Base-by-base conservation (phyloP, 257 asterid species). In the Jacaranda copaia region DNA sequence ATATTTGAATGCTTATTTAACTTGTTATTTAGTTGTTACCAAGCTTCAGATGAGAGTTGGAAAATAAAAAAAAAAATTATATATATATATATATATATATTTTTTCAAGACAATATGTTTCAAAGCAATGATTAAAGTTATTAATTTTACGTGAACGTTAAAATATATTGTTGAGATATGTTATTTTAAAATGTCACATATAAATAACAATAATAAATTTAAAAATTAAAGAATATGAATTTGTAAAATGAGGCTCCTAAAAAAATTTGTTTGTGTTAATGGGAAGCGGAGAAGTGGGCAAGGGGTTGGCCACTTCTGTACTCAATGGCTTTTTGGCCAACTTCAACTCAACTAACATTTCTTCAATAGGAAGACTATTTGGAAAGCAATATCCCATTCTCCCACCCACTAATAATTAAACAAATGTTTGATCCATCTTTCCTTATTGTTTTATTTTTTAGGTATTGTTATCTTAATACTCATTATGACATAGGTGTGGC, bases 271-370 rank as follows among this genome's bases (percentile, higher is more conserved):
- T 43, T 35, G 16, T 39, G 42, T 52, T 61, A 39, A 52, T 60
- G 57, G 19, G 68, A 20, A 52, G 71, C 14, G 51, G 35, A 19
- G 35, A 15, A 49, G 56, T 70, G 65, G 83, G 77, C 77, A 75
- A 58, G 56, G 51, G 68, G 84, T 80, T 84, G 87, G 85, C 82
- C 72, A 77, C 55, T 43, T 83, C 79, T 72, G 64, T 68, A 83
- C 80, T 83, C 82, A 72, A 76, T 51, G 77, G 56, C 57, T 53
- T 66, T 68, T 72, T 48, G 84, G 80, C 77, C 76, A 79, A 48
- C 80, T 72, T 84, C 84, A 78, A 57, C 64, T 72, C 88, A 81
- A 75, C 88, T 70, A 80, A 84, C 85, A 66, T 81, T 81, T 76
- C 85, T 81, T 81, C 18, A 39, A 75, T 74, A 46, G 58, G 40